Evolutionary conservation across 805 yeast genomes (phyloP).

Genomic region (Zygoascus biomembranicola): DNA sequence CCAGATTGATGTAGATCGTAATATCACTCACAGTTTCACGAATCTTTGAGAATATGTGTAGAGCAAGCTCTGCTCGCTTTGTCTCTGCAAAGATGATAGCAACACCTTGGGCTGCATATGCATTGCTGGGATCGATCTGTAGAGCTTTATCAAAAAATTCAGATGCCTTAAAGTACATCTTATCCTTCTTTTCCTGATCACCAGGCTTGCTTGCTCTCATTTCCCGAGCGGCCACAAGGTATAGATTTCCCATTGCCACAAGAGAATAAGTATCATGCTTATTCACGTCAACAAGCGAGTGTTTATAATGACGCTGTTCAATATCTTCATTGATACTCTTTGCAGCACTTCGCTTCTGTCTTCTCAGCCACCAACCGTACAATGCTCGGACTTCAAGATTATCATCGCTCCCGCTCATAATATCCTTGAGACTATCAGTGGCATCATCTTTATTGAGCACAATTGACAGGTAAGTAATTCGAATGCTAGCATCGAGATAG

Average conservation of each 20-base stretch:
- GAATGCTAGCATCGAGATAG: slow-evolving; percentile 66
- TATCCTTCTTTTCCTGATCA: slow-evolving; percentile 53
- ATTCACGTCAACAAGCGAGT: slow-evolving; percentile 71
- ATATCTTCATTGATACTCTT: slow-evolving; percentile 43
- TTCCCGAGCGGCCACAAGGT: slow-evolving; percentile 72
- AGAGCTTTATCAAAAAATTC: slow-evolving; percentile 86
- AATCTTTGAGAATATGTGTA: slow-evolving; percentile 79
- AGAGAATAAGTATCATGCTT: slow-evolving; percentile 83
- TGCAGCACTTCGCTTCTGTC: slow-evolving; percentile 20
- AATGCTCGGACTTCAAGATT: slow-evolving; percentile 82
- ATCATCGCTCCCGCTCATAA: slow-evolving; percentile 47
- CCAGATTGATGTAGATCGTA: slow-evolving; percentile 75
- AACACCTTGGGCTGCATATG: slow-evolving; percentile 96
- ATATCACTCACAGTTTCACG: slow-evolving; percentile 84
- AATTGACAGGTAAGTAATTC: slow-evolving; percentile 56
- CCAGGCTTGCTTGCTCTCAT: slow-evolving; percentile 39
- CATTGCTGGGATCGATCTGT: slow-evolving; percentile 73
- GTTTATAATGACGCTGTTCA: slow-evolving; percentile 79
- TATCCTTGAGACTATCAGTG: slow-evolving; percentile 39
- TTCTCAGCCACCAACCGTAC: slow-evolving; percentile 77
- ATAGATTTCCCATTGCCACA: slow-evolving; percentile 82
- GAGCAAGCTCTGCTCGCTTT: slow-evolving; percentile 57
- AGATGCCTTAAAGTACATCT: slow-evolving; percentile 80
- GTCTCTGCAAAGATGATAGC: slow-evolving; percentile 89
- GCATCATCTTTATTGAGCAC: slow-evolving; percentile 35